phyloP scores from a whole-genome alignment of 257 asterid species.

The Plantago major region DNA sequence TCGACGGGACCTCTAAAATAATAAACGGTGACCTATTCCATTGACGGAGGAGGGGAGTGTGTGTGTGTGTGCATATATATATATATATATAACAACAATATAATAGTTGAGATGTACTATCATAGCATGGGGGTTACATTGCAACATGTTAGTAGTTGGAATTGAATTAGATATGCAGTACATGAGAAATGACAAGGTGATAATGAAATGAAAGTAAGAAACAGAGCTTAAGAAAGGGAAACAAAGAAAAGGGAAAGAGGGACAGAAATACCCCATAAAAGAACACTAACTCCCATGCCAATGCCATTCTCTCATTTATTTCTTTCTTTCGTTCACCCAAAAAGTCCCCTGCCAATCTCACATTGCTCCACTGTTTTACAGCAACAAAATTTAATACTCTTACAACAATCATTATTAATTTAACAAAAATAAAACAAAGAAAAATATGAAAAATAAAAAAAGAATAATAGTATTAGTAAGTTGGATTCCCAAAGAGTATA shows the following conservation, averaged over 20 bases:
- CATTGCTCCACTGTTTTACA: slow-evolving; percentile 15
- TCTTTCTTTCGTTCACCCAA: slow-evolving; percentile 27
- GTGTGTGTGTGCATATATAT: no score
- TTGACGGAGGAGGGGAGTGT: no score
- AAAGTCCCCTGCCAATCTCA: slow-evolving; percentile 24
- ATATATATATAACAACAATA: no score
- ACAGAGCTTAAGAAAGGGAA: background rate
- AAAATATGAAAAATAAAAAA: background rate
- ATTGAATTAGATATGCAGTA: background rate
- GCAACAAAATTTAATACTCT: background rate
- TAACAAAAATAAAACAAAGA: background rate
- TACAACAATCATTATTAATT: background rate
- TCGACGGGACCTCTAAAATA: no score
- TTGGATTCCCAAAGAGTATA: slow-evolving; percentile 4
- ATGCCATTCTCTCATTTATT: slow-evolving; percentile 4
- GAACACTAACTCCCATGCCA: slow-evolving; percentile 37
- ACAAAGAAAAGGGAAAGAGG: slow-evolving; percentile 11
- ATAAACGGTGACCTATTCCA: no score
- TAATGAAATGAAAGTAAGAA: background rate
- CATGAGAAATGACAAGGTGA: background rate
- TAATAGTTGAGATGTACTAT: no score
- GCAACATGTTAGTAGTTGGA: background rate
- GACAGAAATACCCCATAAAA: slow-evolving; percentile 20
- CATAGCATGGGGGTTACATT: no score
- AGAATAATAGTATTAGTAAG: background rate